These are phyloP conservation scores for Kwoniella dejecticola DNA, from an alignment of 768 basidiomycete genomes.

Conservation along the genomic window DNA sequence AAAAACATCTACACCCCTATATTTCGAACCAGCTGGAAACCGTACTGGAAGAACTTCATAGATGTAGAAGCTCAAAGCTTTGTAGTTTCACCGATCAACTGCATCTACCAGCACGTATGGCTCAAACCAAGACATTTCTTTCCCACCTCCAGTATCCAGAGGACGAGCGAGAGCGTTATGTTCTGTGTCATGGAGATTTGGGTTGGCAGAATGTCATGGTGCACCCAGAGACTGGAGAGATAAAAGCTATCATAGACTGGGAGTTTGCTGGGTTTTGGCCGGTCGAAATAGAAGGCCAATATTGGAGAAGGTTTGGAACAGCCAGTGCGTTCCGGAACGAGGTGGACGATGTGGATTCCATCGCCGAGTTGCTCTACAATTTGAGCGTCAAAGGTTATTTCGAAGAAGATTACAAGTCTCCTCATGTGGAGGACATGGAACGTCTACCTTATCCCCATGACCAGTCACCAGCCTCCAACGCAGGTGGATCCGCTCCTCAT, in stretches of 20 bases:
- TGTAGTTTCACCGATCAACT: conserved; percentile 12
- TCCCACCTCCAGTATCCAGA: conserved; percentile 3
- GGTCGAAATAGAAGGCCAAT: conserved; percentile 12
- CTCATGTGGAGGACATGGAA: too few relatives aligned
- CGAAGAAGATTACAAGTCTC: too few relatives aligned
- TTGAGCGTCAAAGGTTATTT: not conserved
- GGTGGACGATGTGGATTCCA: not conserved
- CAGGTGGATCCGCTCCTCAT: too few relatives aligned
- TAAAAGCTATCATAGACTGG: conserved; percentile 23
- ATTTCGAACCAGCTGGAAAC: conserved; percentile 1
- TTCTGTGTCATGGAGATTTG: conserved; percentile 29
- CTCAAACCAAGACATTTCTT: not conserved
- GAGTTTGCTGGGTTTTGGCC: conserved; percentile 32
- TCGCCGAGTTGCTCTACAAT: not conserved
- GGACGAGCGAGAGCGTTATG: conserved; percentile 3
- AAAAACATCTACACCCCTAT: too few relatives aligned
- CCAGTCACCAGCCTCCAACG: too few relatives aligned
- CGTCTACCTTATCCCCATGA: too few relatives aligned
- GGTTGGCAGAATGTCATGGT: conserved; percentile 19
- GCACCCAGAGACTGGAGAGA: conserved; percentile 12
- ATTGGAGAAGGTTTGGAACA: conserved; percentile 13
- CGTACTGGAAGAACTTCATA: conserved; percentile 8
- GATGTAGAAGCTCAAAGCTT: not conserved
- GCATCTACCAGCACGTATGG: conserved; percentile 2
- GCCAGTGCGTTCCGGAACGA: not conserved